Conservation (phyloP, 176 grass and related monocot species). For the Carex kokanica region DNA sequence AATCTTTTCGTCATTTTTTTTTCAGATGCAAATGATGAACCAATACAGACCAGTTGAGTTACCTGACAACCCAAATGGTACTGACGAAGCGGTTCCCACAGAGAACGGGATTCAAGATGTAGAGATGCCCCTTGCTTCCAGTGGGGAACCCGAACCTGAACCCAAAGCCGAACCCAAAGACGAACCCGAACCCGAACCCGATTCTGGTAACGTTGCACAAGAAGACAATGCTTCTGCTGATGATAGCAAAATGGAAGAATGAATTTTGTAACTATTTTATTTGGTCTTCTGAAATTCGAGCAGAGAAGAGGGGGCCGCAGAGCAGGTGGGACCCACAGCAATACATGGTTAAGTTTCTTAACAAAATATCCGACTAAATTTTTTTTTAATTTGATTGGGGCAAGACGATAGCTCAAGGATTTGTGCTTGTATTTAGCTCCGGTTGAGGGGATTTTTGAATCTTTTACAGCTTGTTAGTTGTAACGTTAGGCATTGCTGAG, state of each 20-base stretch:
- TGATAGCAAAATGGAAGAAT: conserved; percentile 29
- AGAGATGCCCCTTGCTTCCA: conserved; percentile 31
- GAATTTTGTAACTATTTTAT: not conserved
- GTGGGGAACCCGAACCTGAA: too few relatives aligned
- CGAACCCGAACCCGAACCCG: too few relatives aligned
- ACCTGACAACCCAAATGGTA: conserved; percentile 27
- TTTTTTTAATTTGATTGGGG: too few relatives aligned
- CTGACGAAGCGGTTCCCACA: conserved; percentile 15
- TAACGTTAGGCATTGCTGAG: not conserved
- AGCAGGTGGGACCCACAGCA: not conserved
- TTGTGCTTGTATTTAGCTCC: too few relatives aligned
- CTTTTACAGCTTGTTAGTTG: not conserved
- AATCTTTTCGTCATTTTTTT: not conserved
- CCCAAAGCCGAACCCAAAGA: too few relatives aligned
- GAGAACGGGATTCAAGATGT: conserved; percentile 28
- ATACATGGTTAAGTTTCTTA: too few relatives aligned
- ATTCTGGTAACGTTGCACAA: not conserved
- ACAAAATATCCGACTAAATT: too few relatives aligned
- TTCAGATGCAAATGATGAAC: conserved; percentile 76
- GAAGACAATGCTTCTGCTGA: conserved; percentile 27
- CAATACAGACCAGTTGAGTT: conserved; percentile 35
- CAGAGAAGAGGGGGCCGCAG: not conserved
- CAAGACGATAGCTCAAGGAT: too few relatives aligned
- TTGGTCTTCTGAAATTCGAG: not conserved
- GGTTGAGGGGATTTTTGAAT: not conserved